Evolutionary conservation across 2,329 filamentous ascomycete genomes (phyloP).

Genomic region (Fusarium sublunatum): DNA sequence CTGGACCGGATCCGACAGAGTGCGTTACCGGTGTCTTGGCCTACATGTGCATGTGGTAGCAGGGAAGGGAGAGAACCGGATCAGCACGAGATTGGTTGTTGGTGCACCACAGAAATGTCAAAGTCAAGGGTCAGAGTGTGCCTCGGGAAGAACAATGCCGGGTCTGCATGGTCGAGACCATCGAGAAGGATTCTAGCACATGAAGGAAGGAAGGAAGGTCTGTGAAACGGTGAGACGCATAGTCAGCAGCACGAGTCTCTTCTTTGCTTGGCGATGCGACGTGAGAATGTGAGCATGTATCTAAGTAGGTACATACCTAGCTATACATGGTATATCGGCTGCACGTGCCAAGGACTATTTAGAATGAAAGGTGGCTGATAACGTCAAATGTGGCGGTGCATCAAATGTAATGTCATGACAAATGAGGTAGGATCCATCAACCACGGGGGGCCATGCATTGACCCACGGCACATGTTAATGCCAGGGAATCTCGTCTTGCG

Average conservation of each 20-base stretch:
- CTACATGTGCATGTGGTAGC: neutral
- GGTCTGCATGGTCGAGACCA: conserved; percentile 2
- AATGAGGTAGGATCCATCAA: conserved; percentile 22
- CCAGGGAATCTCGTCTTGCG: conserved; percentile 8
- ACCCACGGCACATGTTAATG: conserved; percentile 8
- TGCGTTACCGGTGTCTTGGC: conserved; percentile 21
- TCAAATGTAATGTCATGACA: conserved; percentile 12
- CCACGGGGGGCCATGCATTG: conserved; percentile 1
- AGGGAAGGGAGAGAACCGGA: conserved; percentile 9
- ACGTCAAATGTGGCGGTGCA: conserved; percentile 8
- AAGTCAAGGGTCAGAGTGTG: conserved; percentile 6
- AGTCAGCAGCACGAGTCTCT: too few relatives aligned
- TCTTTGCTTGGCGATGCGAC: neutral
- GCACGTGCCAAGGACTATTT: neutral
- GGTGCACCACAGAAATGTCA: conserved; percentile 1
- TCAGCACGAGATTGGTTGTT: conserved; percentile 13
- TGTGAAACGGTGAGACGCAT: too few relatives aligned
- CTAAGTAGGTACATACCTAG: neutral
- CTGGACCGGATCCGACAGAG: conserved; percentile 16
- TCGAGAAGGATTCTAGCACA: conserved; percentile 1
- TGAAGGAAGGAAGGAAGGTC: neutral
- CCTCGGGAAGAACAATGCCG: conserved; percentile 22
- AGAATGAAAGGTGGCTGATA: conserved; percentile 6
- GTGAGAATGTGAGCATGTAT: neutral
- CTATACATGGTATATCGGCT: too few relatives aligned